These are phyloP conservation scores for Gossypium armourianum DNA, from an alignment of 441 rosid genomes.

Conservation along the genomic window DNA sequence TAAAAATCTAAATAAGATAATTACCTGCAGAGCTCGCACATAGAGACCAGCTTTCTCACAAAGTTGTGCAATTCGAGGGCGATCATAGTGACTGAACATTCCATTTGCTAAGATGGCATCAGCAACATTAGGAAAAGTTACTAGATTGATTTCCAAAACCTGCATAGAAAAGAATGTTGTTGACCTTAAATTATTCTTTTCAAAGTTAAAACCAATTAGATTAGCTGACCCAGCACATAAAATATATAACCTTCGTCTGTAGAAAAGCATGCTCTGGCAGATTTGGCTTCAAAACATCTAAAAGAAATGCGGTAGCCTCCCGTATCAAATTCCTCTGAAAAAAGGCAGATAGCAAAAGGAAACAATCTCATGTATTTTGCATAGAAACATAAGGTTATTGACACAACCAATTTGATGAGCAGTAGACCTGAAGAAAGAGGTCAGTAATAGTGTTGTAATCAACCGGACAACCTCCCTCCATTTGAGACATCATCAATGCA, in stretches of 20 bases:
- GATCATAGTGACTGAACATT: slow-evolving; percentile 95
- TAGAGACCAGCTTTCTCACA: slow-evolving; percentile 95
- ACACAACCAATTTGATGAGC: neutral
- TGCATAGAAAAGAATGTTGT: slow-evolving; percentile 25
- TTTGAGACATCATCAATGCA: slow-evolving; percentile 99
- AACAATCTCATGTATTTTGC: neutral
- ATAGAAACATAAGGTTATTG: neutral
- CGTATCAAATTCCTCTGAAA: slow-evolving; percentile 88
- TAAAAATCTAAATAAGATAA: slow-evolving; percentile 10
- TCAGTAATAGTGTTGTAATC: slow-evolving; percentile 96
- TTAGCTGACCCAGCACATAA: neutral
- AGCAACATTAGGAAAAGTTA: slow-evolving; percentile 94
- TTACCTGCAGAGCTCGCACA: slow-evolving; percentile 77
- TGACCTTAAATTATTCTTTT: neutral
- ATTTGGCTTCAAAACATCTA: slow-evolving; percentile 97
- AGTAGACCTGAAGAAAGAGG: slow-evolving; percentile 89
- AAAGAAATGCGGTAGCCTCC: slow-evolving; percentile 94
- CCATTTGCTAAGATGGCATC: slow-evolving; percentile 98
- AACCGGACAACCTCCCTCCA: slow-evolving; percentile 98
- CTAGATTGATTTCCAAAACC: slow-evolving; percentile 96
- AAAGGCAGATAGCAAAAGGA: slow-evolving; percentile 5
- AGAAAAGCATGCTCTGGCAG: slow-evolving; percentile 85
- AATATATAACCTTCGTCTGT: slow-evolving; percentile 67
- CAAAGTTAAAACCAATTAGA: neutral
- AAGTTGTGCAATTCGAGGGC: slow-evolving; percentile 89